Evolutionary conservation across 805 yeast genomes (phyloP).

Genomic region (Blastobotrys muscicola): DNA sequence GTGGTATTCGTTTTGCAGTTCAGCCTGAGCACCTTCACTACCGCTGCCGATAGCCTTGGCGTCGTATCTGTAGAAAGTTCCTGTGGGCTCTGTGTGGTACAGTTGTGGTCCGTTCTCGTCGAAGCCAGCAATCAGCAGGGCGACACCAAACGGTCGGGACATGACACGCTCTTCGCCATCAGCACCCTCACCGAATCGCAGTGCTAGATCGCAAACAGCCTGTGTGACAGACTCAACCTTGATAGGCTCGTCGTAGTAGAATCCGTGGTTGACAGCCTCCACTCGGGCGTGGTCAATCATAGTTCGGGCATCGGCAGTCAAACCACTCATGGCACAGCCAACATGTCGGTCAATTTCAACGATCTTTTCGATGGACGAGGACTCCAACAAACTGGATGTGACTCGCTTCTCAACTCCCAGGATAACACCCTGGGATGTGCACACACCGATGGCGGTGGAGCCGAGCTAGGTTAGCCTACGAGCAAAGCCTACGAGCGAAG

Average conservation of each 20-base stretch:
- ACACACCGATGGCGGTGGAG: slow-evolving; percentile 96
- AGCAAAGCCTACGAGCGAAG: too few species aligned
- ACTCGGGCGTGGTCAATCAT: slow-evolving; percentile 98
- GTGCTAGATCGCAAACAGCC: slow-evolving; percentile 91
- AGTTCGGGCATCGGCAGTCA: slow-evolving; percentile 97
- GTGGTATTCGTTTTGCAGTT: slow-evolving; percentile 93
- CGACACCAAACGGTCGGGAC: slow-evolving; percentile 99
- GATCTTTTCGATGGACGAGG: slow-evolving; percentile 90
- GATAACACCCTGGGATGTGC: slow-evolving; percentile 91
- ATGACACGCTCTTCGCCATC: slow-evolving; percentile 88
- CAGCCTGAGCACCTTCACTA: slow-evolving; percentile 98
- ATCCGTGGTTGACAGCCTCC: slow-evolving; percentile 66
- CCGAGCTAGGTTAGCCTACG: slow-evolving; percentile 42
- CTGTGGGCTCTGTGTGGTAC: slow-evolving; percentile 97
- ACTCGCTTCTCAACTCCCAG: slow-evolving; percentile 96
- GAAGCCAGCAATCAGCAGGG: slow-evolving; percentile 86
- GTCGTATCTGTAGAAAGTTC: slow-evolving; percentile 93
- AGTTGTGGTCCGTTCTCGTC: slow-evolving; percentile 96
- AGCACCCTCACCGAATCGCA: slow-evolving; percentile 95
- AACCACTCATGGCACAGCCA: slow-evolving; percentile 98
- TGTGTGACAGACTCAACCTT: slow-evolving; percentile 92
- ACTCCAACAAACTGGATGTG: slow-evolving; percentile 82
- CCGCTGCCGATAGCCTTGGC: slow-evolving; percentile 99
- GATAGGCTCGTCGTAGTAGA: slow-evolving; percentile 87
- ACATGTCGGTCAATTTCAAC: slow-evolving; percentile 89